Evolutionary conservation across 176 grass and related monocot species (phyloP).

Genomic region (Avena atlantica): DNA sequence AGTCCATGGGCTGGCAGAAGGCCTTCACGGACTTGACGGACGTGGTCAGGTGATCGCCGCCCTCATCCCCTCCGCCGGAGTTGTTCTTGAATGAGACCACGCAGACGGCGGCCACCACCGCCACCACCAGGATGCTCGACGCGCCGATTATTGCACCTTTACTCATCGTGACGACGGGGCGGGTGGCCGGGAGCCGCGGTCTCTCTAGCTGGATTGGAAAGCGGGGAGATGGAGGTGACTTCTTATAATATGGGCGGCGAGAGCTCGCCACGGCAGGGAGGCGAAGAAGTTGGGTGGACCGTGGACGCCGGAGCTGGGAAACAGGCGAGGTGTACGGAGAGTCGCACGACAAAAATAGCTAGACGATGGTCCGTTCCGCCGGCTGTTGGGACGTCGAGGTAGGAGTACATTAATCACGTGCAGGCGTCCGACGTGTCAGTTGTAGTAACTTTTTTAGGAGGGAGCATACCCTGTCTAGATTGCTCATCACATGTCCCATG

Average conservation of each 20-base stretch:
- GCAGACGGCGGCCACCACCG: conserved; percentile 68
- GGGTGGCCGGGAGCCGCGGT: not conserved
- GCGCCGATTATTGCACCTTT: conserved; percentile 60
- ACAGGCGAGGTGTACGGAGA: conserved; percentile 6
- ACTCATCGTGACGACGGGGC: conserved; percentile 38
- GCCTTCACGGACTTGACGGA: conserved; percentile 67
- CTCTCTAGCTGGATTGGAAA: not conserved
- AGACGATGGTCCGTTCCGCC: not conserved
- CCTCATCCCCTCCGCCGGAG: conserved; percentile 8
- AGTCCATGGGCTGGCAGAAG: conserved; percentile 74
- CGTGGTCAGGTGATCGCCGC: conserved; percentile 40
- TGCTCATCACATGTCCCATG: no score
- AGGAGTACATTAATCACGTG: no score
- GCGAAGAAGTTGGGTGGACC: conserved; percentile 12
- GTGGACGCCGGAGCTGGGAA: not conserved
- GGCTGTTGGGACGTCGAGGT: not conserved
- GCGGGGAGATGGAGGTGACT: not conserved
- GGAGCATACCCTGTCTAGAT: no score
- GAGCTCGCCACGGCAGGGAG: not conserved
- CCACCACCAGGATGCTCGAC: conserved; percentile 65
- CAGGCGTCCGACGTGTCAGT: no score
- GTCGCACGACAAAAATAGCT: conserved; percentile 2
- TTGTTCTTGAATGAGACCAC: conserved; percentile 59
- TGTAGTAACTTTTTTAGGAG: no score
- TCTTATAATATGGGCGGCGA: conserved; percentile 1